Evolutionary conservation across 148 eudicot genomes (phyloP).

Genomic region (Fallopia convolvulus): DNA sequence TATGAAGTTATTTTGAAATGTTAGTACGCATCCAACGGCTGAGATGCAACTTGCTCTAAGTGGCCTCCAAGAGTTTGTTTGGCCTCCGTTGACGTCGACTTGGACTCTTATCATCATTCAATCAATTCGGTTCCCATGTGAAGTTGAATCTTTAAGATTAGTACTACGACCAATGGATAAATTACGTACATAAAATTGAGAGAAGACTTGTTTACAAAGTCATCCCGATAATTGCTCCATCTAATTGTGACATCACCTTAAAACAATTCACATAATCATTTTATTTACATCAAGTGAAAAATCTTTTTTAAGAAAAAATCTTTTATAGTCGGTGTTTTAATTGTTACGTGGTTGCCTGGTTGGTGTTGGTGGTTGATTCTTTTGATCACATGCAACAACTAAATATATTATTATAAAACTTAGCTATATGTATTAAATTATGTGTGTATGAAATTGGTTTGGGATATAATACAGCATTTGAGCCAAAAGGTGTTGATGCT

Average conservation of each 20-base stretch:
- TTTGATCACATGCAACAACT: neutral
- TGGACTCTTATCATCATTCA: neutral
- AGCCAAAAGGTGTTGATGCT: neutral
- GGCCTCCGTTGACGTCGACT: neutral
- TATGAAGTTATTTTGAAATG: too few relatives aligned
- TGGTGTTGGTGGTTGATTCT: neutral
- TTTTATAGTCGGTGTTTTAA: neutral
- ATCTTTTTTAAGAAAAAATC: neutral
- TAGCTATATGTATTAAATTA: too few relatives aligned
- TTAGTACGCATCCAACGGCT: neutral
- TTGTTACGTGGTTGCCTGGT: constrained; percentile 4
- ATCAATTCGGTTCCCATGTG: neutral
- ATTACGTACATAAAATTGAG: too few relatives aligned
- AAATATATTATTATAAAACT: too few relatives aligned
- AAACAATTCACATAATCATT: too few relatives aligned
- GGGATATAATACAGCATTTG: neutral
- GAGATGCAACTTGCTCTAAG: neutral
- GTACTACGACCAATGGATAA: neutral
- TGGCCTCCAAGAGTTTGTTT: neutral
- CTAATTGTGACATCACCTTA: too few relatives aligned
- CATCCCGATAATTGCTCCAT: neutral
- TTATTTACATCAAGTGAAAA: neutral
- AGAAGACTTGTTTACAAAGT: too few relatives aligned
- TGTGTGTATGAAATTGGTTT: neutral
- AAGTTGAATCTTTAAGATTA: neutral